Evolutionary conservation across 148 eudicot genomes (phyloP), one percentile per base, ranked within the genome.

Genomic region (Rhododendron griersonianum): DNA sequence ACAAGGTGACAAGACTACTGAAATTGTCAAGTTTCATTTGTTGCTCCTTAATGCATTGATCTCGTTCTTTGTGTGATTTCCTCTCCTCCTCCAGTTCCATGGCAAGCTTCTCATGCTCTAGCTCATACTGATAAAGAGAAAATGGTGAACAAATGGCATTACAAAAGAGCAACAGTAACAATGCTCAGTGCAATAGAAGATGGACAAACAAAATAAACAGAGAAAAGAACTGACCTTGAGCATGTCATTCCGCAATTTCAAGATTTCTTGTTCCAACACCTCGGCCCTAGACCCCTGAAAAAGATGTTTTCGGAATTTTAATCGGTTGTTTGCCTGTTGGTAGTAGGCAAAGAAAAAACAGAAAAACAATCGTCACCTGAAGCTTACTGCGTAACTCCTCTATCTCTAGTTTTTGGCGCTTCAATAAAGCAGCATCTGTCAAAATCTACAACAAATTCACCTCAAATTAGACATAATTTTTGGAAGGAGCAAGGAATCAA

Each of bases 371-470:
- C 11, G 86, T 87, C 51, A 97, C 99, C 98, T 95, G 92, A 90
- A 97, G 98, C 90, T 95, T 95, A 73, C 86, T 85, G 53, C 93
- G 98, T 69, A 97, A 81, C 59, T 95, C 98, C 89, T 97, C 98
- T 82, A 97, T 97, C 92, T 95, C 99, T 86, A 92, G 83, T 81
- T 92, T 97, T 89, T 95, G 99, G 65, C 96, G 92, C 93, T 97
- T 97, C 85, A 97, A 65, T 86, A 97, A 89, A 86, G 99, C 99
- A 48, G 98, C 99, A 90, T 97, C 99, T 82, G 98, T 94, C 89
- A 97, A 86, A 87, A 97, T 97, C 98, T 97, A 86, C 78, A 86
- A 84, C 50, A 86, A 45, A 86, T 47, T 19, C 85, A 71, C 83
- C 69, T 23, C 50, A 25, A 39, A 41, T 79, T 35, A 86, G 77